Evolutionary conservation across 2,329 filamentous ascomycete genomes (phyloP).

Genomic region (Penicillium sp.): DNA sequence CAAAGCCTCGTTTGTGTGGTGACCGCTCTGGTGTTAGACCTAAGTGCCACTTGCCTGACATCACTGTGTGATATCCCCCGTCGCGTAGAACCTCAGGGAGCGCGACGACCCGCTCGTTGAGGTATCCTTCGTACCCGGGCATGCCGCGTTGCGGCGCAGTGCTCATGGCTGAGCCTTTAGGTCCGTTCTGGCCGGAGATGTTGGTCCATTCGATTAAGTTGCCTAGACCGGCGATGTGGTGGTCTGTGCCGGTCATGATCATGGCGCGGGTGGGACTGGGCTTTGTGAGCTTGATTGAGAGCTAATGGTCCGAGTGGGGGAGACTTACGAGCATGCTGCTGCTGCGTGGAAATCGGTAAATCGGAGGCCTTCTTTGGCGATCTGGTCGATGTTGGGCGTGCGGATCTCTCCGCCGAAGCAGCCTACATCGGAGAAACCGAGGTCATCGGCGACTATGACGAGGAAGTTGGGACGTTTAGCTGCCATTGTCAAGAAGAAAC

Average conservation of each 20-base stretch:
- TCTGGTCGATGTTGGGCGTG: constrained; percentile 59
- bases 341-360: constrained; percentile 67
- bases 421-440: constrained; percentile 61
- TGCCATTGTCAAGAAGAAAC: constrained; percentile 20
- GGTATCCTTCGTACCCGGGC: constrained; percentile 64
- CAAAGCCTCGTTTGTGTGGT: constrained; percentile 59
- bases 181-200: constrained; percentile 54
- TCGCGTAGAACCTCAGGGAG: constrained; percentile 60
- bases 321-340: constrained; percentile 57
- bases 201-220: constrained; percentile 61
- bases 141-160: constrained; percentile 57
- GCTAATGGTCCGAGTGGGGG: not conserved
- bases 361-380: constrained; percentile 55
- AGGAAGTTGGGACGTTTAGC: constrained; percentile 59
- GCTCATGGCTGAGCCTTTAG: constrained; percentile 52
- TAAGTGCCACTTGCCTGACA: constrained; percentile 65
- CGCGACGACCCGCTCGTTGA: constrained; percentile 60
- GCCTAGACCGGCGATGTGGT: constrained; percentile 56
- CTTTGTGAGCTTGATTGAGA: not conserved
- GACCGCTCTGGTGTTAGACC: constrained; percentile 59
- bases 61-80: constrained; percentile 59
- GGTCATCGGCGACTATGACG: constrained; percentile 59
- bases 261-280: constrained; percentile 59
- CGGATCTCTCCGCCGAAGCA: constrained; percentile 62
- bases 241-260: constrained; percentile 65